Evolutionary conservation across 768 basidiomycete genomes (phyloP).

Genomic region (Podaxis sp.): DNA sequence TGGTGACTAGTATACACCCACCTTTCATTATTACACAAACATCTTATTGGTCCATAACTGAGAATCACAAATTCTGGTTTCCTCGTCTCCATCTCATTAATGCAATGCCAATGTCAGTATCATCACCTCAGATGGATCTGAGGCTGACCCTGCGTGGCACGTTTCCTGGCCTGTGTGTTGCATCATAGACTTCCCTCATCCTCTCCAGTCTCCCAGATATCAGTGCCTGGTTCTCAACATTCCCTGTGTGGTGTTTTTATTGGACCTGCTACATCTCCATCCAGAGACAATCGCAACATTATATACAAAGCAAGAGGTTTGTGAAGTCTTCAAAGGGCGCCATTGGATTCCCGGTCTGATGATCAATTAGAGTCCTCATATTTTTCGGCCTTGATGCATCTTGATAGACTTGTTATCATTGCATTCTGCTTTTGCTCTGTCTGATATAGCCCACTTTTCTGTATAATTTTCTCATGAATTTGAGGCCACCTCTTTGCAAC

Average conservation of each 20-base stretch:
- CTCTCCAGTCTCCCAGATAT: constrained; percentile 14
- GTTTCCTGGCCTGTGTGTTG: not conserved
- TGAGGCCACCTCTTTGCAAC: no score
- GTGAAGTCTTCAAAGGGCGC: not conserved
- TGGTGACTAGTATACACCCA: no score
- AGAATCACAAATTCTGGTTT: constrained; percentile 24
- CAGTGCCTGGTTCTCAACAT: constrained; percentile 9
- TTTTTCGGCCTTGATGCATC: not conserved
- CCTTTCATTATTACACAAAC: no score
- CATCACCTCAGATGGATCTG: not conserved
- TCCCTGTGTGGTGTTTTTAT: constrained; percentile 5
- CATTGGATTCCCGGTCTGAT: not conserved
- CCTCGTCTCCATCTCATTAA: constrained; percentile 31
- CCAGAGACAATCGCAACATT: constrained; percentile 10
- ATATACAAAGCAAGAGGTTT: constrained; percentile 3
- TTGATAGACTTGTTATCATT: no score
- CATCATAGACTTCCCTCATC: constrained; percentile 12
- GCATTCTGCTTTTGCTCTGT: no score
- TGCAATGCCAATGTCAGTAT: constrained; percentile 18
- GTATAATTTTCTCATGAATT: no score
- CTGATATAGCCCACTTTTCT: not conserved
- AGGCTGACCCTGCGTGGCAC: not conserved
- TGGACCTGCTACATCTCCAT: constrained; percentile 10
- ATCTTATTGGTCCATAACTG: no score
- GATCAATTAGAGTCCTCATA: not conserved